Evolutionary conservation across 1,284 basidiomycete genomes (phyloP).

Genomic region (Moesziomyces aphidis): DNA sequence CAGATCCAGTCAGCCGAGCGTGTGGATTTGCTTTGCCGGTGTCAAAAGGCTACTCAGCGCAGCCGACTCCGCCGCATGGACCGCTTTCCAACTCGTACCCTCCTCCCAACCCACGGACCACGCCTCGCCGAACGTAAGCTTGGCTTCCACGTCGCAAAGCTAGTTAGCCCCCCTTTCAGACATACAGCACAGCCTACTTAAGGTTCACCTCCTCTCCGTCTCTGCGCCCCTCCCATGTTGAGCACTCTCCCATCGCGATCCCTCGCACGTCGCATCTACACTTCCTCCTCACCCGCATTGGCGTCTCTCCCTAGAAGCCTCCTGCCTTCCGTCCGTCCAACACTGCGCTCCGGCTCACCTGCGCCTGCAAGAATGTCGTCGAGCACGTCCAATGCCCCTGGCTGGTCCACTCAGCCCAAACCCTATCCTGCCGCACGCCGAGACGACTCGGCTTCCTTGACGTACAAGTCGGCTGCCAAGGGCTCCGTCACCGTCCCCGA

Average conservation of each 20-base stretch:
- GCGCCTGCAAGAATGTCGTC: slow-evolving; percentile 19
- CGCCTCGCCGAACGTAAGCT: neutral
- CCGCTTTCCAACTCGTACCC: neutral
- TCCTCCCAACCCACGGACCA: neutral
- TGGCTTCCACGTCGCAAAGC: neutral
- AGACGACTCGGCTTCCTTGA: slow-evolving; percentile 50
- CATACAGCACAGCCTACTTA: neutral
- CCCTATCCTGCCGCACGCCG: slow-evolving; percentile 63
- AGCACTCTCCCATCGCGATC: slow-evolving; percentile 16
- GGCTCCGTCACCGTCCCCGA: slow-evolving; percentile 62
- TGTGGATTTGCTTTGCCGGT: neutral
- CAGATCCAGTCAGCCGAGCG: neutral
- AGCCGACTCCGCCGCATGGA: neutral
- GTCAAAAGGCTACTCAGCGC: neutral
- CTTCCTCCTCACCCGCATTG: neutral
- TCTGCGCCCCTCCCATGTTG: slow-evolving; percentile 17
- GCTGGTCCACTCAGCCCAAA: slow-evolving; percentile 51
- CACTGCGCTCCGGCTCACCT: slow-evolving; percentile 2
- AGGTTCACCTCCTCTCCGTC: slow-evolving; percentile 1
- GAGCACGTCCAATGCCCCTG: slow-evolving; percentile 36
- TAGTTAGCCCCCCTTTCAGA: neutral
- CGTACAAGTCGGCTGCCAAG: slow-evolving; percentile 55
- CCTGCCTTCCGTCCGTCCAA: neutral
- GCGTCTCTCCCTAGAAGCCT: neutral
- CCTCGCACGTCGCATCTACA: slow-evolving; percentile 7